Conservation (phyloP, 306 rosid genomes). For the Acacia acuminata region DNA sequence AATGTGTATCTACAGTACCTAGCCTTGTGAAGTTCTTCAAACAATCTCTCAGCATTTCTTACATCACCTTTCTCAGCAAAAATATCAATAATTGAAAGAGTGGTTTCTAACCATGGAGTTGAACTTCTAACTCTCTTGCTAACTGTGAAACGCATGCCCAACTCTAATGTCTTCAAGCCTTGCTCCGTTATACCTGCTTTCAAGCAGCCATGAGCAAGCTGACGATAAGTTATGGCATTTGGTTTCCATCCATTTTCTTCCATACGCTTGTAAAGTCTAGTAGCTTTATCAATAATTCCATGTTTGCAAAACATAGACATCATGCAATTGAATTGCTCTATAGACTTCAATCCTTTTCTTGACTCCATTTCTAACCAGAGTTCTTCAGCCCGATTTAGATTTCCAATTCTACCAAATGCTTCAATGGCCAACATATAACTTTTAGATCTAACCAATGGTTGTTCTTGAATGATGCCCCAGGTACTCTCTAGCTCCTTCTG, state of each 20-base stretch:
- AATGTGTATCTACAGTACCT: conserved; percentile 78
- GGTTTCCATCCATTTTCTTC: conserved; percentile 67
- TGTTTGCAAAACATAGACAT: conserved; percentile 74
- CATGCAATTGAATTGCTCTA: conserved; percentile 78
- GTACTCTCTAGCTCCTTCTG: conserved; percentile 68
- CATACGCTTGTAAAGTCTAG: conserved; percentile 58
- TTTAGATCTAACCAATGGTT: conserved; percentile 72
- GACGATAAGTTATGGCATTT: conserved; percentile 79
- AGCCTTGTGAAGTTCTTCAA: conserved; percentile 66
- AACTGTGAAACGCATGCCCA: conserved; percentile 51
- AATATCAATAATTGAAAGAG: conserved; percentile 63
- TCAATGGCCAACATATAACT: conserved; percentile 78
- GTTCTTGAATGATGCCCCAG: conserved; percentile 63
- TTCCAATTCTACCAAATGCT: conserved; percentile 82
- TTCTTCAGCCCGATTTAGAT: conserved; percentile 68
- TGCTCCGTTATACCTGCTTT: conserved; percentile 69
- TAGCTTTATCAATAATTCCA: conserved; percentile 67
- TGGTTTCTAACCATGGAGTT: conserved; percentile 90
- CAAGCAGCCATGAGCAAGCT: conserved; percentile 84
- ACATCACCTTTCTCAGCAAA: conserved; percentile 81
- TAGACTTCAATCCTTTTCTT: conserved; percentile 56
- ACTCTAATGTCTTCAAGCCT: conserved; percentile 66
- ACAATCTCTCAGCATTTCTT: conserved; percentile 68
- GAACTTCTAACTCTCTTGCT: conserved; percentile 64
- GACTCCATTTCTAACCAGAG: conserved; percentile 84